Evolutionary conservation across 306 rosid genomes (phyloP).

Genomic region (Cucurbita argyrosperma): DNA sequence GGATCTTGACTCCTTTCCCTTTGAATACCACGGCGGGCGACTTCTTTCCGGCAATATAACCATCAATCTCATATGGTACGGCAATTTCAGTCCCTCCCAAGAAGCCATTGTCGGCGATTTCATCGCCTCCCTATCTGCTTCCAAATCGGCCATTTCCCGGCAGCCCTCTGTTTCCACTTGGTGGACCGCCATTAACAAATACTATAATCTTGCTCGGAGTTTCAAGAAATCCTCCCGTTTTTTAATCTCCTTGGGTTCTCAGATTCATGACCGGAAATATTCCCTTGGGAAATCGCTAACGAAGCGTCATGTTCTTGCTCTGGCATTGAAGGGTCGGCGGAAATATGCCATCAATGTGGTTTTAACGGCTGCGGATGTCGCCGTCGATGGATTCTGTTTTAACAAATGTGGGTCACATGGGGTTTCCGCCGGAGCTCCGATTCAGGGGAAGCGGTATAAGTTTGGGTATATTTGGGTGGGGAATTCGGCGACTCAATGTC

Average conservation of each 20-base stretch:
- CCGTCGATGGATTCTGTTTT: constrained; percentile 40
- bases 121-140: constrained; percentile 39
- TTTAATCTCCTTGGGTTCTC: constrained; percentile 22
- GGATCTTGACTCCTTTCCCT: constrained; percentile 8
- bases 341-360: constrained; percentile 32
- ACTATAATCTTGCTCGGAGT: constrained; percentile 13
- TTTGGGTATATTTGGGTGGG: constrained; percentile 53
- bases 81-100: constrained; percentile 50
- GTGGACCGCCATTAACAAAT: constrained; percentile 34
- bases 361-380: constrained; percentile 36
- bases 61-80: constrained; percentile 65
- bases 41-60: constrained; percentile 39
- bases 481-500: constrained; percentile 52
- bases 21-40: constrained; percentile 69
- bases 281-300: constrained; percentile 43
- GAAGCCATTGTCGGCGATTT: constrained; percentile 46
- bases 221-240: constrained; percentile 10
- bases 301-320: constrained; percentile 7
- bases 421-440: background rate
- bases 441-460: constrained; percentile 12
- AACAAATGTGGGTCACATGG: constrained; percentile 47
- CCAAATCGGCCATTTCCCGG: background rate
- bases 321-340: constrained; percentile 32
- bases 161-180: constrained; percentile 44
- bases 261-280: constrained; percentile 19